Evolutionary conservation across 306 rosid species (phyloP).

Genomic region (Quercus parvula): DNA sequence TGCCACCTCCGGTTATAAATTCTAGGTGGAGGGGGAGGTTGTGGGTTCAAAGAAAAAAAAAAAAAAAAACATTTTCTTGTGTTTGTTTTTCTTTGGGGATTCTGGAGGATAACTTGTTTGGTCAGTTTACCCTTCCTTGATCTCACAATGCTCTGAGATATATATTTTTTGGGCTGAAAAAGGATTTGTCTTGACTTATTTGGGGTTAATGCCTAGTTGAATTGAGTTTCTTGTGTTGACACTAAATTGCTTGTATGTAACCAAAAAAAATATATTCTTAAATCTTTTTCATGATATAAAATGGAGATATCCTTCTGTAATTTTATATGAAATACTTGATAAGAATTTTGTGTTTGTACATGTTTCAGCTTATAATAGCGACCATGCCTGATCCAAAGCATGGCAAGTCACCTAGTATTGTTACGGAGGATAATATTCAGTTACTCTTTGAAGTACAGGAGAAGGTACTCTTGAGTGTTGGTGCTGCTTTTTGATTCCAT

Average conservation of each 20-base stretch:
- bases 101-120: not conserved
- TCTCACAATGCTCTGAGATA: not conserved
- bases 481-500: constrained; percentile 14
- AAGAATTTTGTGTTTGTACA: constrained; percentile 18
- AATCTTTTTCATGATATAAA: constrained; percentile 1
- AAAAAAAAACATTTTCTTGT: not conserved
- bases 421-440: constrained; percentile 78
- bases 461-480: constrained; percentile 55
- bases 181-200: not conserved
- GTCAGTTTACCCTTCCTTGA: not conserved
- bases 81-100: not conserved
- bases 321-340: constrained; percentile 19
- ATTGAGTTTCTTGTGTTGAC: not conserved
- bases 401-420: constrained; percentile 66
- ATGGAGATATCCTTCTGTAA: not conserved
- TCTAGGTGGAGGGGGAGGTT: too few relatives aligned
- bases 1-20: too few relatives aligned
- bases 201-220: not conserved
- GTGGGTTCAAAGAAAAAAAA: too few relatives aligned
- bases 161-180: not conserved
- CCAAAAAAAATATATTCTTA: not conserved
- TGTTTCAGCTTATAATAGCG: constrained; percentile 73
- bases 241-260: not conserved
- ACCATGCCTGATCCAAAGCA: constrained; percentile 58
- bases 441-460: constrained; percentile 83